These are phyloP conservation scores for Zygosaccharomyces siamensis DNA, from an alignment of 805 yeast species.

Conservation along the genomic window DNA sequence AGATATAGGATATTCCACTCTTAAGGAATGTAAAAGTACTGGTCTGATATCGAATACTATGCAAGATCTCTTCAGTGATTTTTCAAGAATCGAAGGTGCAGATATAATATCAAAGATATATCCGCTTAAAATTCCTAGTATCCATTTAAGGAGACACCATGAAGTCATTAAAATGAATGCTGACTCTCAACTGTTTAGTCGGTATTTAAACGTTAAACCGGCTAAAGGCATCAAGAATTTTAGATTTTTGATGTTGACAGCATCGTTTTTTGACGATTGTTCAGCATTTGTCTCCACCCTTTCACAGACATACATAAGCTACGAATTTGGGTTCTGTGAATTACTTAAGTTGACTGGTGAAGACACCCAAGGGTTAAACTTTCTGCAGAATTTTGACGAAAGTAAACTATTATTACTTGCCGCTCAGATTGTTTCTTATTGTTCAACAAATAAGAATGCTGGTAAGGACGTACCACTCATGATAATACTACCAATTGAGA, in stretches of 20 bases:
- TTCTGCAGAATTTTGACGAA: constrained; percentile 32
- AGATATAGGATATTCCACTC: constrained; percentile 41
- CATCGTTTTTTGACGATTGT: constrained; percentile 30
- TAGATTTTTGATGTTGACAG: constrained; percentile 44
- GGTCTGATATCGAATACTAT: constrained; percentile 26
- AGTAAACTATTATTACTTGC: constrained; percentile 50
- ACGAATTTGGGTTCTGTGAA: constrained; percentile 36
- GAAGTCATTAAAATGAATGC: constrained; percentile 41
- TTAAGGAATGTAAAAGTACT: constrained; percentile 12
- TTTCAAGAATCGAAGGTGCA: constrained; percentile 26
- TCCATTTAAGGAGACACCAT: constrained; percentile 30
- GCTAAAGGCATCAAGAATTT: constrained; percentile 46
- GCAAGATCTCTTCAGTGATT: constrained; percentile 19
- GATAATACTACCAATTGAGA: constrained; percentile 29
- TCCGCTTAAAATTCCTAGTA: constrained; percentile 26
- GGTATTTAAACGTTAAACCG: constrained; percentile 55
- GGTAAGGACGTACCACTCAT: constrained; percentile 27
- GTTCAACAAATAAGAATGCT: constrained; percentile 30
- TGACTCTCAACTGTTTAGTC: constrained; percentile 51
- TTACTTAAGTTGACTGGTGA: constrained; percentile 28
- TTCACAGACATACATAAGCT: constrained; percentile 32
- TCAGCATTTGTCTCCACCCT: constrained; percentile 28
- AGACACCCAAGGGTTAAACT: constrained; percentile 27
- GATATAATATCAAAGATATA: constrained; percentile 26
- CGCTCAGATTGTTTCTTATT: constrained; percentile 37